These are phyloP conservation scores for Decorospora gaudefroyi DNA, from an alignment of 2,329 filamentous ascomycete genomes.

Conservation along the genomic window DNA sequence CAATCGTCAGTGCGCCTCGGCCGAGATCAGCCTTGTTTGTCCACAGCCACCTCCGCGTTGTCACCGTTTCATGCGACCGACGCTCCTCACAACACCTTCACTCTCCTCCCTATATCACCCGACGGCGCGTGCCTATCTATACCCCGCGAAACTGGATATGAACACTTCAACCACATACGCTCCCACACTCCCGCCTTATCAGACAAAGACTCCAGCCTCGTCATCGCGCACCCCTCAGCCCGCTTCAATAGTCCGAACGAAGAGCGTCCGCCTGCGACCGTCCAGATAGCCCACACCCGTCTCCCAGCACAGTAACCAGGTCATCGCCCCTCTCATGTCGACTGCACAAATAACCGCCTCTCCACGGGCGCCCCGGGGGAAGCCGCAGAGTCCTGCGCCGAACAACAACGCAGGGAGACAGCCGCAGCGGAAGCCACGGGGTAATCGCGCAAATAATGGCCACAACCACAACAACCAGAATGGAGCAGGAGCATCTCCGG, in stretches of 20 bases:
- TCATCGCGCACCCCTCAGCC: conserved; percentile 29
- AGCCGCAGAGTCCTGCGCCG: conserved; percentile 40
- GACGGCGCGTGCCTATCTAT: conserved; percentile 31
- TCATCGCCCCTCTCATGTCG: conserved; percentile 37
- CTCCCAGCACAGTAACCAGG: conserved; percentile 6
- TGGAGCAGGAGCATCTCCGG: conserved; percentile 20
- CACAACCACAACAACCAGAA: conserved; percentile 33
- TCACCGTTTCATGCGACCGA: conserved; percentile 23
- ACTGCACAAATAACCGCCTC: conserved; percentile 39
- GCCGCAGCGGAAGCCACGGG: conserved; percentile 37
- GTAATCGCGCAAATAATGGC: conserved; percentile 41
- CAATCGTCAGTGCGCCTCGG: conserved; percentile 26
- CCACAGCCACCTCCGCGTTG: conserved; percentile 29
- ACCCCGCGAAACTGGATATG: conserved; percentile 41
- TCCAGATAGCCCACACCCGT: conserved; percentile 29
- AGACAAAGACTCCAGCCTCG: conserved; percentile 27
- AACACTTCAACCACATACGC: conserved; percentile 35
- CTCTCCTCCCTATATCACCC: conserved; percentile 16
- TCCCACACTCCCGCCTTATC: conserved; percentile 26
- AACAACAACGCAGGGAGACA: conserved; percentile 34
- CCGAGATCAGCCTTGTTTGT: conserved; percentile 22
- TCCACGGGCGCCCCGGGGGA: conserved; percentile 41
- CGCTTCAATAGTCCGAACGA: conserved; percentile 19
- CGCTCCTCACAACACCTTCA: conserved; percentile 18
- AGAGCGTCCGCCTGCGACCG: conserved; percentile 32